A percentile compares a stretch with the other conserved stretches of the same genome.
phyloP scores from a whole-genome alignment of 2,329 filamentous ascomycete genomes.

The Tetracladium maxilliforme region DNA sequence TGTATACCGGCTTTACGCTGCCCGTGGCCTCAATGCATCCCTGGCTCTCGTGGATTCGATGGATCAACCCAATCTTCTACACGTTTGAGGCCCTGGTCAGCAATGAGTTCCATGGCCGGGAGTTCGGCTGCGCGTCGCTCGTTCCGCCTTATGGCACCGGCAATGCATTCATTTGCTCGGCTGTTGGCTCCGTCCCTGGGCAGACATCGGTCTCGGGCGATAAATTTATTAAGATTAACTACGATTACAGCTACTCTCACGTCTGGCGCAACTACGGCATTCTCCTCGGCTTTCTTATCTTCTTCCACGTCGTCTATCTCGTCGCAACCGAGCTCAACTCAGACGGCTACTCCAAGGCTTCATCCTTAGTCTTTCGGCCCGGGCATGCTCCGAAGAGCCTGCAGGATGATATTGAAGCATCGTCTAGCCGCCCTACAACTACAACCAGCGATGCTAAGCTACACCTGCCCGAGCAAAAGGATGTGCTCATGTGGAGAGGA shows the following conservation, averaged over 20 bases:
- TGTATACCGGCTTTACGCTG: slow-evolving; percentile 19
- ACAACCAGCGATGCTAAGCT: no score
- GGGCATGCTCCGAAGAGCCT: slow-evolving; percentile 34
- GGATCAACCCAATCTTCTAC: slow-evolving; percentile 60
- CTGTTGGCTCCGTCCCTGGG: slow-evolving; percentile 39
- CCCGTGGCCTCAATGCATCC: slow-evolving; percentile 45
- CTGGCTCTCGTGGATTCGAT: slow-evolving; percentile 74
- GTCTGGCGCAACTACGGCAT: slow-evolving; percentile 59
- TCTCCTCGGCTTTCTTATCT: slow-evolving; percentile 44
- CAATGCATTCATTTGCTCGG: slow-evolving; percentile 35
- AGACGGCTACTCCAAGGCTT: slow-evolving; percentile 61
- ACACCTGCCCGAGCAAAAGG: no score
- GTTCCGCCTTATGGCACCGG: slow-evolving; percentile 16
- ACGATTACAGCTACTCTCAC: slow-evolving; percentile 39
- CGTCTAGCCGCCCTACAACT: slow-evolving; percentile 13
- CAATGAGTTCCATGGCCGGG: slow-evolving; percentile 51
- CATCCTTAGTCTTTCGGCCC: slow-evolving; percentile 61
- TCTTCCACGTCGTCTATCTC: slow-evolving; percentile 50
- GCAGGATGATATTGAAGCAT: no score
- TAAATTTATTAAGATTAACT: slow-evolving; percentile 35
- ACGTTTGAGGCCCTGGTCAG: slow-evolving; percentile 64
- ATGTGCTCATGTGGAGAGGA: no score
- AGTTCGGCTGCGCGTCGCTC: slow-evolving; percentile 6
- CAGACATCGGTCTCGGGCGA: slow-evolving; percentile 35
- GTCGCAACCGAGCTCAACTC: slow-evolving; percentile 44